A percentile compares a stretch with the other conserved stretches of the same genome.
Evolutionary conservation across 768 basidiomycete genomes (phyloP).

Genomic region (Thelephora aurantiotincta): DNA sequence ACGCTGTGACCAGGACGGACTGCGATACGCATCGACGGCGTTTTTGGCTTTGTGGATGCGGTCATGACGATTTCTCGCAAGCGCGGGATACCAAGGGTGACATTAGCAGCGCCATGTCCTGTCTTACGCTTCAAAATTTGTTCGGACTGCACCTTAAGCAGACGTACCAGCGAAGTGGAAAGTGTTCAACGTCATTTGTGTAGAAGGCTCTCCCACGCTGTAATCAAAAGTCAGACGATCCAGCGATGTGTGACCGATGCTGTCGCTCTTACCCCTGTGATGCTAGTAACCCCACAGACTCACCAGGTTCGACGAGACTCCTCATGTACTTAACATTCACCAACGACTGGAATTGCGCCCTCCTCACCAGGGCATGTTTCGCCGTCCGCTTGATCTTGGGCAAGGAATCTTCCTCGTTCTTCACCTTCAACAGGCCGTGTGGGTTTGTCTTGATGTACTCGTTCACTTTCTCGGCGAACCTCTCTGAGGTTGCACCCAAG

Average conservation of each 20-base stretch:
- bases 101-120: conserved; percentile 99
- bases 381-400: conserved; percentile 28
- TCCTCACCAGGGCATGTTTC: conserved; percentile 10
- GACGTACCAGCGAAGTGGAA: conserved; percentile 93
- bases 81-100: conserved; percentile 97
- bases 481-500: conserved; percentile 86
- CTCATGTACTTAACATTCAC: conserved; percentile 92
- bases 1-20: conserved; percentile 38
- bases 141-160: not conserved
- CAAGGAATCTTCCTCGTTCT: conserved; percentile 25
- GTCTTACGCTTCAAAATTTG: conserved; percentile 1
- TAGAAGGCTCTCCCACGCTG: conserved; percentile 97
- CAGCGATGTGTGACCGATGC: not conserved
- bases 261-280: conserved; percentile 73
- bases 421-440: conserved; percentile 30
- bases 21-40: conserved; percentile 90
- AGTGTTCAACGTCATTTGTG: conserved; percentile 99
- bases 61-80: conserved; percentile 99
- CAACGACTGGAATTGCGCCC: conserved; percentile 50
- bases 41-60: conserved; percentile 89
- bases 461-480: conserved; percentile 69
- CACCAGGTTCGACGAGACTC: conserved; percentile 90
- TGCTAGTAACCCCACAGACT: conserved; percentile 94
- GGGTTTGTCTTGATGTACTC: conserved; percentile 72
- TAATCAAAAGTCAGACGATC: conserved; percentile 2